Conservation (phyloP, 1,284 basidiomycete species). For the Cystobasidiaceae sp. region DNA sequence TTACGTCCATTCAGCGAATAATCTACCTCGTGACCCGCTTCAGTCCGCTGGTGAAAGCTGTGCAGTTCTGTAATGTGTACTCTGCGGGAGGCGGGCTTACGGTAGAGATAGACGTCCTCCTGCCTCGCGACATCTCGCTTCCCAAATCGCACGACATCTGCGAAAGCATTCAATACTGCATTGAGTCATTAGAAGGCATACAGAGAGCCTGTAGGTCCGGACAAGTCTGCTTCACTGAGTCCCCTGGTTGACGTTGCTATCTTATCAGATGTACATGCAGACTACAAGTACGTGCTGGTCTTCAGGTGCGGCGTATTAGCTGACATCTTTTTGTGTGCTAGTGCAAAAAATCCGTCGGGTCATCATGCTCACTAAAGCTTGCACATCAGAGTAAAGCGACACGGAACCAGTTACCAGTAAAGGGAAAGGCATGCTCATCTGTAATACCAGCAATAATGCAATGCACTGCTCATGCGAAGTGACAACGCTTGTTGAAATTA, state of each 20-base stretch:
- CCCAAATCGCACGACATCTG: slow-evolving; percentile 47
- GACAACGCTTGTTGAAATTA: no score
- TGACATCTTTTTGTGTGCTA: background rate
- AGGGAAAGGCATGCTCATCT: no score
- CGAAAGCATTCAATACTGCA: slow-evolving; percentile 37
- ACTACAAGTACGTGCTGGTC: slow-evolving; percentile 26
- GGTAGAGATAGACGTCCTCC: slow-evolving; percentile 50
- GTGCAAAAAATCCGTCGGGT: slow-evolving; percentile 15
- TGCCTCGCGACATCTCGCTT: slow-evolving; percentile 48
- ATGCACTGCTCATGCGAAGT: no score
- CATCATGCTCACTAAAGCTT: slow-evolving; percentile 12
- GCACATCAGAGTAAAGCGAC: no score
- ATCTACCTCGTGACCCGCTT: slow-evolving; percentile 51
- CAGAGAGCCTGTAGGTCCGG: slow-evolving; percentile 22
- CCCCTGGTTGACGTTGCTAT: background rate
- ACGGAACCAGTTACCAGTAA: no score
- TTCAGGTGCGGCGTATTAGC: background rate
- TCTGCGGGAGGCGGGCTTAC: slow-evolving; percentile 45
- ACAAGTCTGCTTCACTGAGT: background rate
- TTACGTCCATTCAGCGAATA: slow-evolving; percentile 44
- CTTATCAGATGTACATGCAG: slow-evolving; percentile 29
- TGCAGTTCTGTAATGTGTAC: slow-evolving; percentile 43
- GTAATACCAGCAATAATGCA: no score
- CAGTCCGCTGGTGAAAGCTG: slow-evolving; percentile 40
- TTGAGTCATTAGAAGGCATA: slow-evolving; percentile 45